Percentiles rank a stretch among this genome's conserved stretches.
Conservation (phyloP, 768 basidiomycete genomes). For the Lyophyllum atratum region DNA sequence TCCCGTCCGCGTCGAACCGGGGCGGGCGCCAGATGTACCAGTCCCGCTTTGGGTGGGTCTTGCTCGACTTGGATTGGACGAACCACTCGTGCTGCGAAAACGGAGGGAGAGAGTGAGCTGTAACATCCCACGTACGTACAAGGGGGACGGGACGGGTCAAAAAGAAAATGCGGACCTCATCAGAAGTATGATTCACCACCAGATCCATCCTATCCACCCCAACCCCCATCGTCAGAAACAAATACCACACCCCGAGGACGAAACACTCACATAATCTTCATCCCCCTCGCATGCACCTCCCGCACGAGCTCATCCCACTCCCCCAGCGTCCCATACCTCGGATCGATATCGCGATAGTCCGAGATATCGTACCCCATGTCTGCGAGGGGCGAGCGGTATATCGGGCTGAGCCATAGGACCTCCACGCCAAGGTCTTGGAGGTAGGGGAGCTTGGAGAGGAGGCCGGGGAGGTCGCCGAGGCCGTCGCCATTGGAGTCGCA, state of each 20-base stretch:
- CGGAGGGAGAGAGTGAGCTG: neutral
- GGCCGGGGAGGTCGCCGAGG: slow-evolving; percentile 69
- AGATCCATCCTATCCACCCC: slow-evolving; percentile 62
- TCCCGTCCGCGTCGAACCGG: slow-evolving; percentile 50
- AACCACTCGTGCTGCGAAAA: slow-evolving; percentile 76
- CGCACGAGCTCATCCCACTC: slow-evolving; percentile 60
- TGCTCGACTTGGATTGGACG: slow-evolving; percentile 49
- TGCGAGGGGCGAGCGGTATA: slow-evolving; percentile 65
- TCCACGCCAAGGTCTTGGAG: slow-evolving; percentile 68
- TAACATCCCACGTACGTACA: neutral
- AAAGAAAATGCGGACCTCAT: slow-evolving; percentile 46
- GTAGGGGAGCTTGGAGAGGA: slow-evolving; percentile 65
- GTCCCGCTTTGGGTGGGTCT: slow-evolving; percentile 62
- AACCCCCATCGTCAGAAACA: neutral
- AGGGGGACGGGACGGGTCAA: neutral
- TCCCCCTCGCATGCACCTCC: slow-evolving; percentile 60
- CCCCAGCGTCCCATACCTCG: slow-evolving; percentile 61
- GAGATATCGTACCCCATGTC: slow-evolving; percentile 82
- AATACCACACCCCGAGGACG: neutral
- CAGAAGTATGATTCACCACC: slow-evolving; percentile 74
- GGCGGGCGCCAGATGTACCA: slow-evolving; percentile 80
- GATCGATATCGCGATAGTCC: slow-evolving; percentile 66
- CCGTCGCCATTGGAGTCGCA: slow-evolving; percentile 74
- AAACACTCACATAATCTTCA: slow-evolving; percentile 64
- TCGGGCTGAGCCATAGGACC: slow-evolving; percentile 71